Conservation (phyloP, 495 filamentous ascomycete species). For the Penicillium cinerascens region DNA sequence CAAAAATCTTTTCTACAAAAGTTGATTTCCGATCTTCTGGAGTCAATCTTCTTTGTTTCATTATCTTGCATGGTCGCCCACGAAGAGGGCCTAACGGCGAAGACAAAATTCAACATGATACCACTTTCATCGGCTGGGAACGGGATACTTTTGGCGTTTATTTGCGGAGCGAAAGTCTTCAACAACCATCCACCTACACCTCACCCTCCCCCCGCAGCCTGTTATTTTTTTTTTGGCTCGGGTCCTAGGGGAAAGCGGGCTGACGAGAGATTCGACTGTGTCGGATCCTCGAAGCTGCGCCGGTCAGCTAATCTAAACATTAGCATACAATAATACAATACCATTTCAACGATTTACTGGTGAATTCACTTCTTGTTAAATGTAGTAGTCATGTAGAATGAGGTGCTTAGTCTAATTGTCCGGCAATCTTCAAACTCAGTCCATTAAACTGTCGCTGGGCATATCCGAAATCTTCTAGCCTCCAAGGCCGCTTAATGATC, state of each 20-base stretch:
- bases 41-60: conserved; percentile 27
- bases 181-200: conserved; percentile 30
- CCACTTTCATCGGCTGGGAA: conserved; percentile 49
- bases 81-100: conserved; percentile 40
- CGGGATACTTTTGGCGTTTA: conserved; percentile 46
- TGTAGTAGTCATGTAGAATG: not conserved
- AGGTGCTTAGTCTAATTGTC: too few relatives aligned
- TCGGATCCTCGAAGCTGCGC: conserved; percentile 8
- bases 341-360: conserved; percentile 7
- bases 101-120: conserved; percentile 56
- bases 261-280: conserved; percentile 1
- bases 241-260: conserved; percentile 8
- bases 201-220: not conserved
- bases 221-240: not conserved
- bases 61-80: conserved; percentile 44
- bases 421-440: too few relatives aligned
- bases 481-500: too few relatives aligned
- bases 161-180: conserved; percentile 44
- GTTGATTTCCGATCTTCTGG: conserved; percentile 12
- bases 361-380: too few relatives aligned
- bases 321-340: conserved; percentile 41
- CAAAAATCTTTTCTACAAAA: conserved; percentile 12
- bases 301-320: conserved; percentile 46
- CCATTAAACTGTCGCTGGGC: too few relatives aligned
- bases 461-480: too few relatives aligned